A percentile compares a stretch with the other conserved stretches of the same genome.
Conservation (phyloP, 2,329 filamentous ascomycete species). For the Cladosporium sp. region DNA sequence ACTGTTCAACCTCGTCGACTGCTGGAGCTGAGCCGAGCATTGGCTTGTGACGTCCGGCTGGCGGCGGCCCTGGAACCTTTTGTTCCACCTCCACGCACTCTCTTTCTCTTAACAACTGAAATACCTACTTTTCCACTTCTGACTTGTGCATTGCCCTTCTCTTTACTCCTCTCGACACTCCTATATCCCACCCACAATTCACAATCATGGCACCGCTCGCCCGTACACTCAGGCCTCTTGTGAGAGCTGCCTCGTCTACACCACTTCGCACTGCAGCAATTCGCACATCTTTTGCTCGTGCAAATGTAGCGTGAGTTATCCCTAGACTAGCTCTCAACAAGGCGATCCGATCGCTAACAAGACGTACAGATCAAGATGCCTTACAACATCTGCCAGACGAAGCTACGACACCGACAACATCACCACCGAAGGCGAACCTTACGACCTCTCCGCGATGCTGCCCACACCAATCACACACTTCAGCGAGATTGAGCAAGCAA, state of each 20-base stretch:
- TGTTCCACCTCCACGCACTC: neutral
- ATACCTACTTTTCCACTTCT: neutral
- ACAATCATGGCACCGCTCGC: conserved; percentile 34
- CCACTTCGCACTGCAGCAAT: conserved; percentile 1
- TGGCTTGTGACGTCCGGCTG: conserved; percentile 13
- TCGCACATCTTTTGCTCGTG: conserved; percentile 2
- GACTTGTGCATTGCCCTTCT: neutral
- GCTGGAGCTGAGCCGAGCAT: neutral
- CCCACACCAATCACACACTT: conserved; percentile 93
- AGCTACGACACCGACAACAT: conserved; percentile 37
- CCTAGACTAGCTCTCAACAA: neutral
- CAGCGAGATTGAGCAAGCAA: conserved; percentile 83
- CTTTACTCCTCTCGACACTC: neutral
- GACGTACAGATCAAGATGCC: conserved; percentile 23
- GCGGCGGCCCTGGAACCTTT: conserved; percentile 1
- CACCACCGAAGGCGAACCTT: conserved; percentile 38
- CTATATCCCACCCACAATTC: neutral
- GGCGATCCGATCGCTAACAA: neutral
- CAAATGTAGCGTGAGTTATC: neutral
- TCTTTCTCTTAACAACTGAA: neutral
- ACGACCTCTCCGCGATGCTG: conserved; percentile 71
- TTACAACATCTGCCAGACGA: conserved; percentile 43
- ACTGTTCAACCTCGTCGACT: neutral
- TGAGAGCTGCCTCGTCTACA: conserved; percentile 10
- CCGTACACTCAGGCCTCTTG: conserved; percentile 24